Evolutionary conservation across 1,284 basidiomycete genomes (phyloP).

Genomic region (Macrocybe sp.): DNA sequence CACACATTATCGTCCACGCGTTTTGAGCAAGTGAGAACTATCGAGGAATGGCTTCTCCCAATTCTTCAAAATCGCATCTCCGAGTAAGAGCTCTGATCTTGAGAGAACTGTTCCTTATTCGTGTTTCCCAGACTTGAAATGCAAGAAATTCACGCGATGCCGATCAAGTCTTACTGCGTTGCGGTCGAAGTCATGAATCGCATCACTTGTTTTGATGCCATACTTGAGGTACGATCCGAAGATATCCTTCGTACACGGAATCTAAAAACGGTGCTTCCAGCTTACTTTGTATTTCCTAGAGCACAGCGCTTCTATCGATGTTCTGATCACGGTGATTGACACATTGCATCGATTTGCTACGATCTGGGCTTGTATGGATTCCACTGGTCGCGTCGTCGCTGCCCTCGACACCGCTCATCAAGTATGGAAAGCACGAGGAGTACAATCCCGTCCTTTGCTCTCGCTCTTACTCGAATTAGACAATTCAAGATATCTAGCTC

Average conservation of each 20-base stretch:
- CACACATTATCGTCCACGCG: slow-evolving; percentile 46
- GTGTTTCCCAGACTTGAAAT: no score
- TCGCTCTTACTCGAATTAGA: slow-evolving; percentile 62
- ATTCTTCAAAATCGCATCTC: not conserved
- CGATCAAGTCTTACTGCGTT: slow-evolving; percentile 51
- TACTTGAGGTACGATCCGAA: slow-evolving; percentile 55
- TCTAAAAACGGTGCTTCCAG: slow-evolving; percentile 28
- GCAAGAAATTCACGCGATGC: slow-evolving; percentile 10
- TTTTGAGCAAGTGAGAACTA: slow-evolving; percentile 64
- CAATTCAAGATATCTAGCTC: slow-evolving; percentile 47
- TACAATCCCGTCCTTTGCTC: slow-evolving; percentile 58
- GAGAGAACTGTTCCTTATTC: no score
- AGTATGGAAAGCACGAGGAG: slow-evolving; percentile 54
- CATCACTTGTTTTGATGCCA: slow-evolving; percentile 57
- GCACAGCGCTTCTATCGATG: slow-evolving; percentile 42
- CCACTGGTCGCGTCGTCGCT: slow-evolving; percentile 45
- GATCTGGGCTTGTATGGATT: slow-evolving; percentile 75
- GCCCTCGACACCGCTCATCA: slow-evolving; percentile 61
- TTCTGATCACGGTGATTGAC: slow-evolving; percentile 57
- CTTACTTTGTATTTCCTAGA: slow-evolving; percentile 54
- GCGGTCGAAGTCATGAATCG: slow-evolving; percentile 55
- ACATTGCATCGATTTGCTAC: slow-evolving; percentile 60
- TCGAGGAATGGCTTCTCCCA: slow-evolving; percentile 68
- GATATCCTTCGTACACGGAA: not conserved
- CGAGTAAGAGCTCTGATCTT: not conserved